Conservation (phyloP, 1,139 yeast species). For the Hyphopichia buzzinii region DNA sequence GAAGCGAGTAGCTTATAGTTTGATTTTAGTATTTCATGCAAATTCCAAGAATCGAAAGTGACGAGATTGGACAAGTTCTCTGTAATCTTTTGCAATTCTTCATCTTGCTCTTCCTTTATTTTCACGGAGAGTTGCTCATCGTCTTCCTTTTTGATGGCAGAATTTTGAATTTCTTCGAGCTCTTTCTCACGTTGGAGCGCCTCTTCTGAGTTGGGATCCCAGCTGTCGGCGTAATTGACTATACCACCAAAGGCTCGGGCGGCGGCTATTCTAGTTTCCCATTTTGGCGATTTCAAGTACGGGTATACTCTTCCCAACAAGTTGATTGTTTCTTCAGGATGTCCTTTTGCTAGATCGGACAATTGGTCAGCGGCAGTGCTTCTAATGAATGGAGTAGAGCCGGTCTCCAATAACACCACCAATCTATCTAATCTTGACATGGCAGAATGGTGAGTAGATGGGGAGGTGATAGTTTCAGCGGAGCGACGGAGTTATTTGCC, state of each 20-base stretch:
- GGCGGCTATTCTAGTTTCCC: conserved; percentile 97
- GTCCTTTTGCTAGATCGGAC: conserved; percentile 89
- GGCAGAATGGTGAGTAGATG: too few relatives aligned
- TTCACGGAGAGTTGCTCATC: conserved; percentile 21
- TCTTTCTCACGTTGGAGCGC: conserved; percentile 20
- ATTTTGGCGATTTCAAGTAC: conserved; percentile 72
- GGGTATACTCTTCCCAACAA: conserved; percentile 90
- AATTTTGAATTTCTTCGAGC: conserved; percentile 12
- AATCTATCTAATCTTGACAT: conserved; percentile 66
- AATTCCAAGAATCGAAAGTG: conserved; percentile 60
- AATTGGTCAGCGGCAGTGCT: conserved; percentile 97
- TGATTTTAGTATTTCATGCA: conserved; percentile 61
- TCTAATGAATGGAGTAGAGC: conserved; percentile 90
- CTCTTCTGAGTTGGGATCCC: conserved; percentile 77
- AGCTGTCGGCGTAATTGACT: conserved; percentile 68
- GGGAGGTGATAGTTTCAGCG: too few relatives aligned
- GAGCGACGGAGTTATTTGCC: too few relatives aligned
- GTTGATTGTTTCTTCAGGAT: conserved; percentile 88
- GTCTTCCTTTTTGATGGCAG: conserved; percentile 17
- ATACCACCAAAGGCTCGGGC: conserved; percentile 96
- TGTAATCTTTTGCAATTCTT: conserved; percentile 46
- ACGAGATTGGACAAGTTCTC: conserved; percentile 50
- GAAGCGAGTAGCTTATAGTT: conserved; percentile 74
- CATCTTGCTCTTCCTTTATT: conserved; percentile 44
- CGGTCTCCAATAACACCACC: conserved; percentile 84